These are phyloP conservation scores for Colletotrichum graminicola DNA, from an alignment of 2,329 filamentous ascomycete species.

Conservation along the genomic window DNA sequence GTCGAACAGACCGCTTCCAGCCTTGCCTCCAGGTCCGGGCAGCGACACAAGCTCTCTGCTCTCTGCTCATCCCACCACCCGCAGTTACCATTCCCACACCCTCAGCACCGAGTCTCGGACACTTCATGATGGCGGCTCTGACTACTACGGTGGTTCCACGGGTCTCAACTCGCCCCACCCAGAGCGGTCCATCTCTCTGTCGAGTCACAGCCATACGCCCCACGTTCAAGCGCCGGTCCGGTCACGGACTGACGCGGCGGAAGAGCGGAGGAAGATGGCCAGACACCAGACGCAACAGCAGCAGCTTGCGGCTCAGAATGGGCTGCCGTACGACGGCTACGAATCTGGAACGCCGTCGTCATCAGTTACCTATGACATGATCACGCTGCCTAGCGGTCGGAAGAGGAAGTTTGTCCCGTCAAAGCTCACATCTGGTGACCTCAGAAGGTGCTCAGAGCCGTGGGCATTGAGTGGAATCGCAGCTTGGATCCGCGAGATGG, in stretches of 20 bases:
- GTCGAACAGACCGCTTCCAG: conserved; percentile 72
- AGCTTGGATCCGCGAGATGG: conserved; percentile 87
- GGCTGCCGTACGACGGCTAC: conserved; percentile 67
- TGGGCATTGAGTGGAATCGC: conserved; percentile 95
- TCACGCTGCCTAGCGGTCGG: conserved; percentile 82
- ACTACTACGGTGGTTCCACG: conserved; percentile 56
- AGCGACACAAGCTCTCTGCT: conserved; percentile 71
- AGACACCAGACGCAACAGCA: conserved; percentile 68
- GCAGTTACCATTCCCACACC: conserved; percentile 61
- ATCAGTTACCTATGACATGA: conserved; percentile 81
- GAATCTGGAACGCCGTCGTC: conserved; percentile 66
- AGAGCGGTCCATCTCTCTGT: conserved; percentile 84
- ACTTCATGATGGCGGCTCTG: conserved; percentile 57
- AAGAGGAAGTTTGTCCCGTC: conserved; percentile 87
- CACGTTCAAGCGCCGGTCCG: conserved; percentile 84
- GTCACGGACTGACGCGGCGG: conserved; percentile 94
- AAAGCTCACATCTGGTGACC: conserved; percentile 84
- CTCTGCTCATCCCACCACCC: conserved; percentile 53
- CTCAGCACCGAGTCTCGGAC: conserved; percentile 60
- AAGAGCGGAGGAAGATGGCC: conserved; percentile 69
- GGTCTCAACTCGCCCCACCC: conserved; percentile 58
- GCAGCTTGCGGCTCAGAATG: conserved; percentile 62
- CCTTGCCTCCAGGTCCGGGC: conserved; percentile 69
- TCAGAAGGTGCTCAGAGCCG: conserved; percentile 86
- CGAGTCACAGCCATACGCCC: conserved; percentile 84